Evolutionary conservation across 768 basidiomycete genomes (phyloP).

Genomic region (Leccinum fibrillosum): DNA sequence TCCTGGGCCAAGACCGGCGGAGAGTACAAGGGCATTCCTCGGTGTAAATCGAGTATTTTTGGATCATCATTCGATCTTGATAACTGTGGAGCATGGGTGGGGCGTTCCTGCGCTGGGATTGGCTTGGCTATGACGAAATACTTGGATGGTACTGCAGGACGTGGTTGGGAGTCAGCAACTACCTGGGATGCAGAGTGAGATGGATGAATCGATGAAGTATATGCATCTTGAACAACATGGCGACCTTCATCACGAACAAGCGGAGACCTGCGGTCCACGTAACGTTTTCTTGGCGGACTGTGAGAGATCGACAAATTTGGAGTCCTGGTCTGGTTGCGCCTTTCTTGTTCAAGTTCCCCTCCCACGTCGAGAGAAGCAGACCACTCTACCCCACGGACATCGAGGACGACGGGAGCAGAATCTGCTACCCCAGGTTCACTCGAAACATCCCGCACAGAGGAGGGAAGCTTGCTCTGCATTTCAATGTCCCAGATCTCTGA

Average conservation of each 20-base stretch:
- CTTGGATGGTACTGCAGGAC: slow-evolving; percentile 5
- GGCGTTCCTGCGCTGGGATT: neutral
- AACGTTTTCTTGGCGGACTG: neutral
- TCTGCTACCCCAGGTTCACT: slow-evolving; percentile 12
- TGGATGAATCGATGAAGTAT: slow-evolving; percentile 36
- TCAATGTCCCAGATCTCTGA: slow-evolving; percentile 63
- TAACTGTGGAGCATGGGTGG: neutral
- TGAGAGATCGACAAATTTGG: neutral
- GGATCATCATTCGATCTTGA: neutral
- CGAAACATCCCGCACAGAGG: slow-evolving; percentile 16
- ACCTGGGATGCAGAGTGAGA: slow-evolving; percentile 59
- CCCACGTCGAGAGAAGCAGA: slow-evolving; percentile 9
- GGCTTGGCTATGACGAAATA: slow-evolving; percentile 8
- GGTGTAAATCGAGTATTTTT: neutral
- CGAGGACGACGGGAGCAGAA: slow-evolving; percentile 34
- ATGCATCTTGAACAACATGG: neutral
- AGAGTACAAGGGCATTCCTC: slow-evolving; percentile 11
- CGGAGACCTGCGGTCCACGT: slow-evolving; percentile 5
- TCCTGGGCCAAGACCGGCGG: neutral
- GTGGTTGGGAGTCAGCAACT: neutral
- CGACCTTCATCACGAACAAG: slow-evolving; percentile 5
- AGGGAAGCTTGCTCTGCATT: slow-evolving; percentile 28
- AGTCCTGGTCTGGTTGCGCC: neutral
- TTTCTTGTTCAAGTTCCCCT: neutral
- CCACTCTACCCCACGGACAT: slow-evolving; percentile 34